A percentile compares a stretch with the other conserved stretches of the same genome.
Conservation (phyloP, 1,284 basidiomycete genomes). For the Anthracocystis panici-leucophaei region DNA sequence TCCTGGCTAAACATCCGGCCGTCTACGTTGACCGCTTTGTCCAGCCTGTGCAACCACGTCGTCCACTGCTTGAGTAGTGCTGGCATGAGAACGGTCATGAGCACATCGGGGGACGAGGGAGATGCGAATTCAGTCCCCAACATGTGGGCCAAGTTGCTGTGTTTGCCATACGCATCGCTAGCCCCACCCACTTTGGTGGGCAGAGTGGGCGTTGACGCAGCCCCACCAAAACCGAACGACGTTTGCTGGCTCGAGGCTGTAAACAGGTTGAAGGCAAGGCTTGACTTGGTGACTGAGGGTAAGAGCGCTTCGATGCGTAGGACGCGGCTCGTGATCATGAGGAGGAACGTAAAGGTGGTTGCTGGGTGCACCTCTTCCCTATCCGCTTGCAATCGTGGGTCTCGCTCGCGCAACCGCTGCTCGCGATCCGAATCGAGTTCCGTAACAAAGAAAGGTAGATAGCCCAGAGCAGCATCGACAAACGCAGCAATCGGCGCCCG, state of each 20-base stretch:
- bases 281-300: constrained; percentile 49
- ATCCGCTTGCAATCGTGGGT: constrained; percentile 36
- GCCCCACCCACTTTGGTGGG: constrained; percentile 12
- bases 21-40: constrained; percentile 59
- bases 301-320: constrained; percentile 55
- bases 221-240: constrained; percentile 27
- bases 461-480: constrained; percentile 47
- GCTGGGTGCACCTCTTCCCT: constrained; percentile 57
- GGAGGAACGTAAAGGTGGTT: constrained; percentile 60
- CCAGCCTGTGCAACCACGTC: constrained; percentile 47
- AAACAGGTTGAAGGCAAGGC: constrained; percentile 48
- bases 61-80: constrained; percentile 62
- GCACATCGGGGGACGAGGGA: constrained; percentile 55
- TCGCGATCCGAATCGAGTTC: constrained; percentile 50
- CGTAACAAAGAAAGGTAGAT: constrained; percentile 58
- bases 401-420: constrained; percentile 27
- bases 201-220: neutral
- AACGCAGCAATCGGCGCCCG: constrained; percentile 57
- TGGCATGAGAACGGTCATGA: constrained; percentile 60
- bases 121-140: constrained; percentile 28
- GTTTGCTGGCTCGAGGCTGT: constrained; percentile 28
- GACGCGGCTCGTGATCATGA: constrained; percentile 54
- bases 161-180: constrained; percentile 38
- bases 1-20: constrained; percentile 67
- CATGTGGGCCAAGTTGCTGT: constrained; percentile 34